Evolutionary conservation across 2,329 filamentous ascomycete species (phyloP).

Genomic region (Fusarium verticillioides): DNA sequence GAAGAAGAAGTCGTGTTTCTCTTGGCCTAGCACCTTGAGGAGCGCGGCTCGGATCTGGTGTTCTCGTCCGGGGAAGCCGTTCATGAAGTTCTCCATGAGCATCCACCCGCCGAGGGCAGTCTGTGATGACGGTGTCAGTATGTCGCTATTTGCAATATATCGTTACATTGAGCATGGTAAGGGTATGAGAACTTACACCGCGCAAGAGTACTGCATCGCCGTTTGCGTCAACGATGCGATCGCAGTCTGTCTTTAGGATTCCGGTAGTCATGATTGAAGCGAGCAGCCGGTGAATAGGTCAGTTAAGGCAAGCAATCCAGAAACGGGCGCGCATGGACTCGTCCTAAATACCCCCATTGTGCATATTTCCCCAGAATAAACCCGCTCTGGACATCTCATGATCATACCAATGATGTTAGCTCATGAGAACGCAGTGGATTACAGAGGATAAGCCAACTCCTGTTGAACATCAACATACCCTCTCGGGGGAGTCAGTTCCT

Average conservation of each 20-base stretch:
- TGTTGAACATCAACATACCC: fast-evolving
- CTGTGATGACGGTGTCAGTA: background rate
- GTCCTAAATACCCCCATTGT: slow-evolving; percentile 2
- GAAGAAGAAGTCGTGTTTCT: slow-evolving; percentile 70
- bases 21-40: slow-evolving; percentile 62
- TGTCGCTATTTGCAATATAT: no score
- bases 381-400: background rate
- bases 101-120: slow-evolving; percentile 46
- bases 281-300: background rate
- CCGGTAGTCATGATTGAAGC: slow-evolving; percentile 12
- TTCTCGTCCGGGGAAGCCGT: slow-evolving; percentile 68
- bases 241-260: slow-evolving; percentile 42
- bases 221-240: slow-evolving; percentile 56
- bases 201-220: slow-evolving; percentile 58
- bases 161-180: fast-evolving
- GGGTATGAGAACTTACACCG: slow-evolving; percentile 27
- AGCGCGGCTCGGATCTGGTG: slow-evolving; percentile 64
- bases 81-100: slow-evolving; percentile 71
- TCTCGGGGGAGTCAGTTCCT: background rate
- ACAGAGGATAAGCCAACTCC: background rate
- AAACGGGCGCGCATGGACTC: background rate
- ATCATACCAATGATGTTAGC: background rate
- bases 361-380: fast-evolving
- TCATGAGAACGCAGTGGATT: background rate
- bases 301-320: background rate